Evolutionary conservation across 2,329 filamentous ascomycete species (phyloP).

Genomic region (Phaeosphaeria sp.): DNA sequence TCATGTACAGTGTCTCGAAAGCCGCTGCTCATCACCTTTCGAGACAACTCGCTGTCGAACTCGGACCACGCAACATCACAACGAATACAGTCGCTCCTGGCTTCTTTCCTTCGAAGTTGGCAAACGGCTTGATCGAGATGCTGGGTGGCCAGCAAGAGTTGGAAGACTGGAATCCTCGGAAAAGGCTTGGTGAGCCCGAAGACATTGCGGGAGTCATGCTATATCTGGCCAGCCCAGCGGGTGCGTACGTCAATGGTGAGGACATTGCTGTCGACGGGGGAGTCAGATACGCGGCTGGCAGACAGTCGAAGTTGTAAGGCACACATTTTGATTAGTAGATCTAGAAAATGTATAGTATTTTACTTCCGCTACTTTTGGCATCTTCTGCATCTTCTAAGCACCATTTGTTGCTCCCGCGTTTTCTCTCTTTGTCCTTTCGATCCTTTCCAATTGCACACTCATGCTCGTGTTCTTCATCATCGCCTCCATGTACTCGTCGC

Average conservation of each 20-base stretch:
- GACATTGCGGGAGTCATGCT: conserved; percentile 49
- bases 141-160: conserved; percentile 52
- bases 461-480: conserved; percentile 42
- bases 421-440: conserved; percentile 27
- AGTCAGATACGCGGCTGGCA: conserved; percentile 32
- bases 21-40: conserved; percentile 49
- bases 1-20: conserved; percentile 51
- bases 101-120: conserved; percentile 49
- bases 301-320: conserved; percentile 34
- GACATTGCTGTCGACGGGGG: conserved; percentile 43
- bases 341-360: not conserved
- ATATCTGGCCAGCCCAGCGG: conserved; percentile 40
- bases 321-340: not conserved
- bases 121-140: conserved; percentile 47
- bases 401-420: conserved; percentile 8
- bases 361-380: not conserved
- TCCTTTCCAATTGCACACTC: conserved; percentile 32
- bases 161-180: conserved; percentile 39
- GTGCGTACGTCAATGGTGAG: conserved; percentile 40
- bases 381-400: not conserved
- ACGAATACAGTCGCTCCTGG: conserved; percentile 50
- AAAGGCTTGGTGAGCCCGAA: conserved; percentile 41
- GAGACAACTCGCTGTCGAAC: conserved; percentile 49
- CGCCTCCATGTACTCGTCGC: conserved; percentile 35
- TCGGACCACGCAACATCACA: conserved; percentile 49